Conservation (phyloP, 2,329 filamentous ascomycete genomes). For the Alternaria triticina region DNA sequence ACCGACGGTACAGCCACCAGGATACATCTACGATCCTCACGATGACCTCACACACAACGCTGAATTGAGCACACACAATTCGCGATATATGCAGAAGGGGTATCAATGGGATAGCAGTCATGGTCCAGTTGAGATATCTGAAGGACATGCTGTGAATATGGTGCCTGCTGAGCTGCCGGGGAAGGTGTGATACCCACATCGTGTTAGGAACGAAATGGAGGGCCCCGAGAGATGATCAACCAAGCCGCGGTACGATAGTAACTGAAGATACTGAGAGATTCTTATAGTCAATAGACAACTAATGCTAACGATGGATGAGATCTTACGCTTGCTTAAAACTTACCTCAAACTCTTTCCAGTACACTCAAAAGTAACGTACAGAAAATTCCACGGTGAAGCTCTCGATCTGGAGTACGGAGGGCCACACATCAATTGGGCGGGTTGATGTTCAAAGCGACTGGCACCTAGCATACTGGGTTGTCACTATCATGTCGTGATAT, state of each 20-base stretch:
- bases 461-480: too few relatives aligned
- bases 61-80: background rate
- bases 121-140: constrained; percentile 13
- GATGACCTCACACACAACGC: background rate
- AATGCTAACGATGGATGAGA: too few relatives aligned
- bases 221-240: background rate
- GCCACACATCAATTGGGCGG: too few relatives aligned
- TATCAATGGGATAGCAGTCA: constrained; percentile 6
- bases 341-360: too few relatives aligned
- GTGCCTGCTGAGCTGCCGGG: constrained; percentile 13
- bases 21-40: constrained; percentile 2
- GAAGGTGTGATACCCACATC: background rate
- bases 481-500: too few relatives aligned
- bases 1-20: background rate
- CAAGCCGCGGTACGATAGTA: background rate
- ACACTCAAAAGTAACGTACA: too few relatives aligned
- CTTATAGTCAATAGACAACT: too few relatives aligned
- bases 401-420: too few relatives aligned
- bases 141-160: constrained; percentile 7
- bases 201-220: background rate
- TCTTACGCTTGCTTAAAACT: too few relatives aligned
- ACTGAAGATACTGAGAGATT: background rate
- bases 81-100: background rate
- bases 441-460: too few relatives aligned
- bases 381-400: too few relatives aligned